phyloP scores from a whole-genome alignment of 371 early-diverging fungal genomes.

The Mortierella sp. region DNA sequence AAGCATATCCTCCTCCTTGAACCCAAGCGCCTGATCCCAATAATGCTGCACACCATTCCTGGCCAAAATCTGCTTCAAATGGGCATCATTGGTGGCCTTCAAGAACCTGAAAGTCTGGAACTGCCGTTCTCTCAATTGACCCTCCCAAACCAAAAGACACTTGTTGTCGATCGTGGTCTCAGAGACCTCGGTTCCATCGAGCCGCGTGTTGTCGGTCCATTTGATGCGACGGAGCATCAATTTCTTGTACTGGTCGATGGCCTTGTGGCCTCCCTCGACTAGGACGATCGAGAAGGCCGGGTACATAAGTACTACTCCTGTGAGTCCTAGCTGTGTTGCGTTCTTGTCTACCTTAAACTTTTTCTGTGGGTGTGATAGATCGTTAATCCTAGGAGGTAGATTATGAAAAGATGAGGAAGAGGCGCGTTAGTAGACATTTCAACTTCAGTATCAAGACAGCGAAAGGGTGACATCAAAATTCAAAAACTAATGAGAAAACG shows the following conservation, averaged over 20 bases:
- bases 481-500: no score
- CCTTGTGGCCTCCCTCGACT: slow-evolving; percentile 95
- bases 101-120: slow-evolving; percentile 86
- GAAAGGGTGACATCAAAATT: no score
- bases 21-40: slow-evolving; percentile 53
- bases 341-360: slow-evolving; percentile 92
- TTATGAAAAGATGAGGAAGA: background rate
- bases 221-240: slow-evolving; percentile 96
- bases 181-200: slow-evolving; percentile 52
- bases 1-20: slow-evolving; percentile 56
- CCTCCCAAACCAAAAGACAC: slow-evolving; percentile 95
- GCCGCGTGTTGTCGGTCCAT: slow-evolving; percentile 80
- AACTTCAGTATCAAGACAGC: background rate
- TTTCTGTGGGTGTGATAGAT: slow-evolving; percentile 83
- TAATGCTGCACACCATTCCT: slow-evolving; percentile 36
- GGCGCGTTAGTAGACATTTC: no score
- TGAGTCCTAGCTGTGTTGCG: slow-evolving; percentile 87
- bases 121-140: slow-evolving; percentile 79
- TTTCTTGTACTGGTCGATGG: slow-evolving; percentile 92
- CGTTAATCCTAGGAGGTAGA: slow-evolving; percentile 70
- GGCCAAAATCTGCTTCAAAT: slow-evolving; percentile 46
- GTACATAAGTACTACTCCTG: slow-evolving; percentile 85
- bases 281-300: slow-evolving; percentile 84
- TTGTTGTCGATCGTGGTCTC: slow-evolving; percentile 73
- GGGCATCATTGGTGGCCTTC: slow-evolving; percentile 79